Conservation (phyloP, 2,329 filamentous ascomycete species). For the Sporothrix brasiliensis region DNA sequence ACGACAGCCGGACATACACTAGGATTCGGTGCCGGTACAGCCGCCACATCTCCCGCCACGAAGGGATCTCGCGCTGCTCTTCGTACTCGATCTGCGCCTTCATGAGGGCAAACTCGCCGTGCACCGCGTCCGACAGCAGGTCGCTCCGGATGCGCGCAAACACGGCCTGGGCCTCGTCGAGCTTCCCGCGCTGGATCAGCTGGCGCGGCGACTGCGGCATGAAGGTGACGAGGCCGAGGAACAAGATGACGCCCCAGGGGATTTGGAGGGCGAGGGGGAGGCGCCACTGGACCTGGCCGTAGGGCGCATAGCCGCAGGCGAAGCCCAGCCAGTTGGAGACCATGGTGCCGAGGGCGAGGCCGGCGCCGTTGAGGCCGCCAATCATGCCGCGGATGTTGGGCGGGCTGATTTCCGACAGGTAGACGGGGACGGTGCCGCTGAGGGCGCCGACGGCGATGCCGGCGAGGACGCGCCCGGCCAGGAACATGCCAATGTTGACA, state of each 20-base stretch:
- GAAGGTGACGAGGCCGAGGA: conserved; percentile 56
- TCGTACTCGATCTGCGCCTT: conserved; percentile 59
- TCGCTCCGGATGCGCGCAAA: conserved; percentile 54
- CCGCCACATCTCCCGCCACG: conserved; percentile 55
- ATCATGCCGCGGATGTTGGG: conserved; percentile 55
- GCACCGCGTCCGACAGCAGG: conserved; percentile 47
- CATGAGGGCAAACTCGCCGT: conserved; percentile 59
- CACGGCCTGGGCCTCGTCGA: conserved; percentile 52
- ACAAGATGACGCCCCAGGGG: conserved; percentile 59
- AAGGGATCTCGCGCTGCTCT: conserved; percentile 57
- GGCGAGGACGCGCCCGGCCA: conserved; percentile 53
- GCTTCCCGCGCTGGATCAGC: conserved; percentile 53
- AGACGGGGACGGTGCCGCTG: conserved; percentile 58
- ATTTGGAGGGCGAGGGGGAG: conserved; percentile 59
- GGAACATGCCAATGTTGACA: conserved; percentile 58
- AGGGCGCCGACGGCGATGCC: conserved; percentile 51
- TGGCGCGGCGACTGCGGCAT: conserved; percentile 60
- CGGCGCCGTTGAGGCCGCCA: conserved; percentile 57
- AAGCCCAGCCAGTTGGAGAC: conserved; percentile 61
- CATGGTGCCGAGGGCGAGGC: conserved; percentile 60
- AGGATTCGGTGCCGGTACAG: conserved; percentile 56
- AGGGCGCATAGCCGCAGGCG: conserved; percentile 56
- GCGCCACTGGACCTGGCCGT: conserved; percentile 58
- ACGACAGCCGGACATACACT: conserved; percentile 42
- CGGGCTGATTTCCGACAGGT: conserved; percentile 58